These are phyloP conservation scores for Colletotrichum noveboracense DNA, from an alignment of 2,329 filamentous ascomycete species.

Conservation along the genomic window DNA sequence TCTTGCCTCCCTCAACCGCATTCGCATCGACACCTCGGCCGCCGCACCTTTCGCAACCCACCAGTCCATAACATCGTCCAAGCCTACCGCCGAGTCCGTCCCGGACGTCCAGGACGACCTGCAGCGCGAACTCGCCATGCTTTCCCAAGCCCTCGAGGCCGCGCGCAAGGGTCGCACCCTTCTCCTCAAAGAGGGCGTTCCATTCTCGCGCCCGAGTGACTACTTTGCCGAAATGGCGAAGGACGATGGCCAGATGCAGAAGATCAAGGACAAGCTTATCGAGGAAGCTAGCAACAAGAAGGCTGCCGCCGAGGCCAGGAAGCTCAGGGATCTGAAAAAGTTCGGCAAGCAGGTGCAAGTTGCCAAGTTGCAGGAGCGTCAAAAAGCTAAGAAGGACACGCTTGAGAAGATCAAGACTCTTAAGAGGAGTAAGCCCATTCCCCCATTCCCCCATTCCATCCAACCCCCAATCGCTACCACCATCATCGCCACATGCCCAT, in stretches of 20 bases:
- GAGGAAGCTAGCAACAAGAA: conserved; percentile 94
- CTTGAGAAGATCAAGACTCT: conserved; percentile 94
- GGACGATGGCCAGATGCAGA: conserved; percentile 97
- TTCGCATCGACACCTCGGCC: conserved; percentile 70
- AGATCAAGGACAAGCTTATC: conserved; percentile 90
- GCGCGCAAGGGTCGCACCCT: conserved; percentile 74
- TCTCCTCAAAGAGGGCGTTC: conserved; percentile 80
- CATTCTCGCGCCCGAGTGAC: conserved; percentile 88
- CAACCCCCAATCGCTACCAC: neutral
- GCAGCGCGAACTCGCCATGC: conserved; percentile 90
- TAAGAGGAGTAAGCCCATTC: conserved; percentile 83
- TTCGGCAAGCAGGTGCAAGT: conserved; percentile 99
- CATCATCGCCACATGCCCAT: neutral
- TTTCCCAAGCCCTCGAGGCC: conserved; percentile 85
- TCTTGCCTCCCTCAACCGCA: conserved; percentile 78
- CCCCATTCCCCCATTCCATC: conserved; percentile 27
- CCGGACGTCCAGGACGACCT: conserved; percentile 89
- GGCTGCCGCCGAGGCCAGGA: conserved; percentile 87
- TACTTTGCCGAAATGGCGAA: conserved; percentile 99
- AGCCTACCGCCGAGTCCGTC: conserved; percentile 70
- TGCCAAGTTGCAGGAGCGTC: conserved; percentile 91
- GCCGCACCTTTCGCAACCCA: conserved; percentile 82
- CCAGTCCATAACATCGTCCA: conserved; percentile 74
- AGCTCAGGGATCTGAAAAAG: conserved; percentile 95
- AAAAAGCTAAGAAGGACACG: conserved; percentile 90